These are phyloP conservation scores for Solanum bulbocastanum DNA, from an alignment of 257 asterid species.

Conservation along the genomic window DNA sequence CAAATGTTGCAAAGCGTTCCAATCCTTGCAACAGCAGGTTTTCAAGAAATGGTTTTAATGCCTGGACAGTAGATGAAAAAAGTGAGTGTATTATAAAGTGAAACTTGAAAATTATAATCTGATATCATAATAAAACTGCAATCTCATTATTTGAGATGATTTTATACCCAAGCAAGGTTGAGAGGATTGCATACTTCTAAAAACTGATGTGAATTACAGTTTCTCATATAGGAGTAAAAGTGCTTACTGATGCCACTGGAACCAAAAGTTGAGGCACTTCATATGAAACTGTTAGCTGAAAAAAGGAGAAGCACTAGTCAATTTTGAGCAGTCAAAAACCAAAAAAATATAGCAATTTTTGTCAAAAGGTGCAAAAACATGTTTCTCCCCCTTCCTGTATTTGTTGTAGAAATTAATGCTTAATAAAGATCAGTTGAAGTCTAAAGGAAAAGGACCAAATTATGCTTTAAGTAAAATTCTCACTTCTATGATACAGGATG, in stretches of 20 bases:
- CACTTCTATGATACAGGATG: slow-evolving; percentile 72
- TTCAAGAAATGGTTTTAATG: slow-evolving; percentile 68
- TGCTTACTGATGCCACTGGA: slow-evolving; percentile 92
- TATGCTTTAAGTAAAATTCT: slow-evolving; percentile 11
- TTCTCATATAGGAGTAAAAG: neutral
- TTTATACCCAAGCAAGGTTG: neutral
- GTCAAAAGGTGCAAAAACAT: neutral
- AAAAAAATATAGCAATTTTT: neutral
- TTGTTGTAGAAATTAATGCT: neutral
- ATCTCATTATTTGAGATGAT: neutral
- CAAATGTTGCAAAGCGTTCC: slow-evolving; percentile 53
- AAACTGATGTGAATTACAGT: neutral
- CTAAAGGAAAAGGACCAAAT: neutral
- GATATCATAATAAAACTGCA: neutral
- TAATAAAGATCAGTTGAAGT: neutral
- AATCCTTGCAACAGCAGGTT: slow-evolving; percentile 60
- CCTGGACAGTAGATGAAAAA: slow-evolving; percentile 30
- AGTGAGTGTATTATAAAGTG: neutral
- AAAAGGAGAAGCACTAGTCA: slow-evolving; percentile 7
- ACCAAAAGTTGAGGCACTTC: slow-evolving; percentile 80
- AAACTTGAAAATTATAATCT: neutral
- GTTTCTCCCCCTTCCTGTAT: neutral
- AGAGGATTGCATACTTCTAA: neutral
- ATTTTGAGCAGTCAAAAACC: neutral
- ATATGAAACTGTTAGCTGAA: slow-evolving; percentile 89